Percentiles rank a stretch among this genome's conserved stretches.
Conservation (phyloP, 768 basidiomycete species). For the Auriculariales sp. region DNA sequence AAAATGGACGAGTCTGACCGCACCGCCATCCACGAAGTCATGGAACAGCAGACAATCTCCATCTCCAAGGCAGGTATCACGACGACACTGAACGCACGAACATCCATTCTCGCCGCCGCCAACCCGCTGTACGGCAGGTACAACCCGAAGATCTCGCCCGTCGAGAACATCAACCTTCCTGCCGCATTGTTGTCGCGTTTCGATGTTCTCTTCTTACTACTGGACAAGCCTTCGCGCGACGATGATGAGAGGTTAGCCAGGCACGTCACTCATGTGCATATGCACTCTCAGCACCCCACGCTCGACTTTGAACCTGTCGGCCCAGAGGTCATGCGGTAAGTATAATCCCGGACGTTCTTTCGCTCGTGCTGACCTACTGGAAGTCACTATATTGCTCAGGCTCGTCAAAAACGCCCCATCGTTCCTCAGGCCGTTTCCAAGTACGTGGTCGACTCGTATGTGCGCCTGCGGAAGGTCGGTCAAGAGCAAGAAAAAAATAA, state of each 20-base stretch:
- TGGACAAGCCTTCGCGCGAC: slow-evolving; percentile 89
- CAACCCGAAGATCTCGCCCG: slow-evolving; percentile 93
- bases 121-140: slow-evolving; percentile 97
- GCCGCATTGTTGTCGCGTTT: slow-evolving; percentile 94
- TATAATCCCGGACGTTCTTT: not conserved
- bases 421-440: slow-evolving; percentile 79
- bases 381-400: slow-evolving; percentile 90
- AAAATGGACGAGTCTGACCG: slow-evolving; percentile 99
- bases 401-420: slow-evolving; percentile 77
- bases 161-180: slow-evolving; percentile 98
- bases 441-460: slow-evolving; percentile 92
- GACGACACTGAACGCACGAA: slow-evolving; percentile 93
- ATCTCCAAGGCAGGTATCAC: slow-evolving; percentile 99
- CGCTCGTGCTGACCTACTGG: slow-evolving; percentile 5
- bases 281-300: slow-evolving; percentile 83
- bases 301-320: slow-evolving; percentile 75
- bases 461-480: slow-evolving; percentile 82
- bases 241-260: slow-evolving; percentile 93
- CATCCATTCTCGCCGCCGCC: slow-evolving; percentile 93
- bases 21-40: slow-evolving; percentile 98
- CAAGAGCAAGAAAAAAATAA: slow-evolving; percentile 83
- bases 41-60: slow-evolving; percentile 99
- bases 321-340: slow-evolving; percentile 76
- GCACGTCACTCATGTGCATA: slow-evolving; percentile 96
- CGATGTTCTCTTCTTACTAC: slow-evolving; percentile 88